These are phyloP conservation scores for Scutellaria minor DNA, from an alignment of 257 asterid genomes.

Conservation along the genomic window DNA sequence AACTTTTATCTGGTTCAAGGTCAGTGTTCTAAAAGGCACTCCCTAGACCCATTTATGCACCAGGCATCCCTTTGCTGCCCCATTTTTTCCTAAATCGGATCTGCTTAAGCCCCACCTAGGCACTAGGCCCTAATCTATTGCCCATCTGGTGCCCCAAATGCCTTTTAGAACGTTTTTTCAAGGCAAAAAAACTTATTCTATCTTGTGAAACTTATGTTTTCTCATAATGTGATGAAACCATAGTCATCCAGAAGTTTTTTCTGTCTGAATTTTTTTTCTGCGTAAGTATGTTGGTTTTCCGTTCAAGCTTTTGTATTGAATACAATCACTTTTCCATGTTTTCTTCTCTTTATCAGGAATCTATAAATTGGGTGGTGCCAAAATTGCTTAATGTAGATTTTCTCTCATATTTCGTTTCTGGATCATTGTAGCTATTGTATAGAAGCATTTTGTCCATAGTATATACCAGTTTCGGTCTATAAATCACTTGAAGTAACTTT, in stretches of 20 bases:
- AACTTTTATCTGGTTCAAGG: background rate
- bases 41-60: no score
- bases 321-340: background rate
- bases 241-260: background rate
- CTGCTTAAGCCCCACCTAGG: no score
- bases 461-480: slow-evolving; percentile 6
- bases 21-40: no score
- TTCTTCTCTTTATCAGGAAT: slow-evolving; percentile 7
- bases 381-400: background rate
- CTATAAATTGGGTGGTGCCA: background rate
- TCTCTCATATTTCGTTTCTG: background rate
- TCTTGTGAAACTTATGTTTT: background rate
- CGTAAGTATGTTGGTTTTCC: background rate
- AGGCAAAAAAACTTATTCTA: background rate
- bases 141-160: no score
- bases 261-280: slow-evolving; percentile 22
- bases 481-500: background rate
- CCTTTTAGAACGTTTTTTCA: background rate
- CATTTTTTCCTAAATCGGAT: no score
- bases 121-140: no score
- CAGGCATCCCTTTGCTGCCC: no score
- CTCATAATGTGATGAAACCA: background rate
- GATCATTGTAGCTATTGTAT: background rate
- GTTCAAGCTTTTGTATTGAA: background rate
- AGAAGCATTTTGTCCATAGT: background rate